Conservation (phyloP, 2,329 filamentous ascomycete species). For the Paraconiothyrium brasiliense region DNA sequence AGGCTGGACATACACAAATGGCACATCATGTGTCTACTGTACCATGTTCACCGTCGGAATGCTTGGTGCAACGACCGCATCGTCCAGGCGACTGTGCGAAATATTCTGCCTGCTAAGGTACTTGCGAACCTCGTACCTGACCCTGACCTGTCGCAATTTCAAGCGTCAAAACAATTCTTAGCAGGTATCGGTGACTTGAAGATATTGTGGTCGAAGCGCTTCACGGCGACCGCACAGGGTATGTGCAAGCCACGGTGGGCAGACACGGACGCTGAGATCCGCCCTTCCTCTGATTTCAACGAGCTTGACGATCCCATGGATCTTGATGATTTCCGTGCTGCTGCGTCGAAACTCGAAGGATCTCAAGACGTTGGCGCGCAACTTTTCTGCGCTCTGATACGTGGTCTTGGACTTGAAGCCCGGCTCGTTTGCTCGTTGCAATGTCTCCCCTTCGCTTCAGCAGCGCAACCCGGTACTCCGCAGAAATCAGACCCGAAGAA, state of each 20-base stretch:
- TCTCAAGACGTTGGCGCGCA: conserved; percentile 92
- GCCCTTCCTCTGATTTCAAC: conserved; percentile 58
- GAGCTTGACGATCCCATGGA: conserved; percentile 75
- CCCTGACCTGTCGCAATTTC: conserved; percentile 74
- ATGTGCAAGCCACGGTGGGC: conserved; percentile 70
- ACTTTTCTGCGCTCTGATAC: conserved; percentile 86
- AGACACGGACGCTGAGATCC: conserved; percentile 69
- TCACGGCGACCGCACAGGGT: conserved; percentile 69
- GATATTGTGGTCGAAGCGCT: conserved; percentile 74
- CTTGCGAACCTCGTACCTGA: conserved; percentile 74
- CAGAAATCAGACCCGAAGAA: conserved; percentile 33
- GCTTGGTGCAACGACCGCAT: conserved; percentile 84
- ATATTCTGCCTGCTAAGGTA: conserved; percentile 72
- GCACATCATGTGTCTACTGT: conserved; percentile 83
- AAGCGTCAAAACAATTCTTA: conserved; percentile 77
- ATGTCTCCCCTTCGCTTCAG: conserved; percentile 72
- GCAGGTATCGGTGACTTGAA: conserved; percentile 77
- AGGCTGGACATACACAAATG: conserved; percentile 84
- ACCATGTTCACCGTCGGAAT: conserved; percentile 81
- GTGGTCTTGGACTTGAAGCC: conserved; percentile 81
- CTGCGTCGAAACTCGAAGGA: conserved; percentile 75
- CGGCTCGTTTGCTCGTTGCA: conserved; percentile 92
- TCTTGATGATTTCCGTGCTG: conserved; percentile 75
- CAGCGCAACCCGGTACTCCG: conserved; percentile 42
- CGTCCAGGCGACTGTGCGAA: conserved; percentile 65